Conservation (phyloP, 2,329 filamentous ascomycete genomes). For the Pestalotiopsis sp. region DNA sequence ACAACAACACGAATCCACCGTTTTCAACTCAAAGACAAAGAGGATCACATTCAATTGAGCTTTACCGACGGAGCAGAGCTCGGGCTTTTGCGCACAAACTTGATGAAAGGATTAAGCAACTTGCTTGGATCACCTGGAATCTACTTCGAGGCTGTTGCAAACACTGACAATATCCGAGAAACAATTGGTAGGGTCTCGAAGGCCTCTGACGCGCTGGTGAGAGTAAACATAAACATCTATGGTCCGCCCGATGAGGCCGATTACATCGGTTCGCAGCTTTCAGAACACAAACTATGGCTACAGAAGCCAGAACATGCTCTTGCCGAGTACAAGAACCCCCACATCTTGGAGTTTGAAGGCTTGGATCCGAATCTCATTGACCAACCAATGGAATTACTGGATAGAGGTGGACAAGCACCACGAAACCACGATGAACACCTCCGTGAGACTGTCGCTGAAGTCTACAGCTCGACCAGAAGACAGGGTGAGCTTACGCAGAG, state of each 20-base stretch:
- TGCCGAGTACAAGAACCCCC: conserved; percentile 2
- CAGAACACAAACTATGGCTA: conserved; percentile 7
- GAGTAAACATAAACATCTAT: conserved; percentile 9
- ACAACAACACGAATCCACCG: background rate
- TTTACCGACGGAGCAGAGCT: conserved; percentile 6
- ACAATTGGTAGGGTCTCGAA: conserved; percentile 1
- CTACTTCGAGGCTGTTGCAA: conserved; percentile 4
- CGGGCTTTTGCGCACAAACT: background rate
- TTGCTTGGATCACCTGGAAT: background rate
- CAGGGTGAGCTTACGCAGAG: conserved; percentile 19
- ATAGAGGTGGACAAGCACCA: conserved; percentile 8
- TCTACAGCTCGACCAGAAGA: conserved; percentile 21
- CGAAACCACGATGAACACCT: conserved; percentile 13
- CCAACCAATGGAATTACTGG: background rate
- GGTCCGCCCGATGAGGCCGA: background rate
- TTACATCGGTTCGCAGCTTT: background rate
- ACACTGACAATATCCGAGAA: background rate
- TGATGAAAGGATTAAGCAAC: background rate
- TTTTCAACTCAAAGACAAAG: conserved; percentile 1
- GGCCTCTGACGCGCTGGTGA: conserved; percentile 1
- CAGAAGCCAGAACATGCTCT: conserved; percentile 3
- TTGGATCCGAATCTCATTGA: background rate
- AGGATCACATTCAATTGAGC: conserved; percentile 4
- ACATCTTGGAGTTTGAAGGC: conserved; percentile 7
- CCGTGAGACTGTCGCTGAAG: conserved; percentile 15